phyloP scores from a whole-genome alignment of 495 filamentous ascomycete species.

The Penicillium flavigenum region DNA sequence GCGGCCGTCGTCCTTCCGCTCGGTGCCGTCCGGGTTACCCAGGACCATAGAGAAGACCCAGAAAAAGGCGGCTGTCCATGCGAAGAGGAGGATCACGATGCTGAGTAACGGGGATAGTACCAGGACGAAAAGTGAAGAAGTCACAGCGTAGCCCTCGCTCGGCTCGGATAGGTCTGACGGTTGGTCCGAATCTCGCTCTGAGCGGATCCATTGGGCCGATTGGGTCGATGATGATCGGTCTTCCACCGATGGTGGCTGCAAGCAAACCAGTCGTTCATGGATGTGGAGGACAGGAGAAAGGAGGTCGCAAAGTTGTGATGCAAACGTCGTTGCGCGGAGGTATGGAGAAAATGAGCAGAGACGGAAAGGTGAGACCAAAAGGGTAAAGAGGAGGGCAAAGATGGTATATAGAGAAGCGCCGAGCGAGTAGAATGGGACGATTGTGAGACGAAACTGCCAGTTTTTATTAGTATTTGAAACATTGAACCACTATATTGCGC shows the following conservation, averaged over 20 bases:
- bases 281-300: conserved; percentile 44
- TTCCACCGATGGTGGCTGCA: conserved; percentile 28
- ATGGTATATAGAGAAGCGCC: conserved; percentile 45
- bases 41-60: conserved; percentile 63
- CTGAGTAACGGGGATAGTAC: conserved; percentile 55
- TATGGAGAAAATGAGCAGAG: conserved; percentile 41
- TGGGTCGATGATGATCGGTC: conserved; percentile 36
- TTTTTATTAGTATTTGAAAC: neutral
- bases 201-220: conserved; percentile 36
- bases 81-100: conserved; percentile 51
- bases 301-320: conserved; percentile 39
- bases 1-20: conserved; percentile 60
- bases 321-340: conserved; percentile 40
- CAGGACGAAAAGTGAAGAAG: conserved; percentile 49
- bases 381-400: conserved; percentile 40
- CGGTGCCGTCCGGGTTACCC: conserved; percentile 63
- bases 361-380: conserved; percentile 45
- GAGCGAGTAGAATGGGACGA: conserved; percentile 47
- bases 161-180: conserved; percentile 18
- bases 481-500: neutral
- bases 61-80: conserved; percentile 62
- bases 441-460: conserved; percentile 50
- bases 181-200: conserved; percentile 27
- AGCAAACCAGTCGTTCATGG: conserved; percentile 43
- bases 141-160: conserved; percentile 33